Evolutionary conservation across 2,329 filamentous ascomycete species (phyloP).

Genomic region (Penicillium sp.): DNA sequence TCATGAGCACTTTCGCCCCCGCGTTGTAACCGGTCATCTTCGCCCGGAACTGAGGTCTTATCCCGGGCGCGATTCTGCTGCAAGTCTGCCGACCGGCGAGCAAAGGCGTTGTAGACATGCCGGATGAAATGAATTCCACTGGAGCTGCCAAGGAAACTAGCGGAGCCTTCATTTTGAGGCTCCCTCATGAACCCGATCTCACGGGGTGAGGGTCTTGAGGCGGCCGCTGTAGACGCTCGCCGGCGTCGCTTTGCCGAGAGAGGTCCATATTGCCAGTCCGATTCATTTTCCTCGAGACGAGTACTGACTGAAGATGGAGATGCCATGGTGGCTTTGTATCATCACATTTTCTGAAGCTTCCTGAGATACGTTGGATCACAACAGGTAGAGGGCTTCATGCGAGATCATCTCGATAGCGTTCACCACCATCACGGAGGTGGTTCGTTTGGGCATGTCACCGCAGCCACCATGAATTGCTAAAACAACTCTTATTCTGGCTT

Average conservation of each 20-base stretch:
- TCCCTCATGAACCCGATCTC: slow-evolving; percentile 61
- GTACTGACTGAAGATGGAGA: slow-evolving; percentile 26
- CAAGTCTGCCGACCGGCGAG: slow-evolving; percentile 42
- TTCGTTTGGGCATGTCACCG: no score
- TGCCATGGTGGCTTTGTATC: slow-evolving; percentile 16
- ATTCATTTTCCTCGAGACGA: slow-evolving; percentile 23
- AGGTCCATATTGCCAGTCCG: slow-evolving; percentile 29
- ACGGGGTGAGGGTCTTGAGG: slow-evolving; percentile 36
- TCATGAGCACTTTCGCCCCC: slow-evolving; percentile 43
- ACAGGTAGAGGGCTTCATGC: neutral
- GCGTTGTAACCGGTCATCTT: slow-evolving; percentile 57
- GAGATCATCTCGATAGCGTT: neutral
- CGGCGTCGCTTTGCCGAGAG: slow-evolving; percentile 38
- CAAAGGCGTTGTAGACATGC: slow-evolving; percentile 59
- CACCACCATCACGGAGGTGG: no score
- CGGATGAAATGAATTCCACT: slow-evolving; percentile 67
- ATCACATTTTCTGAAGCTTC: slow-evolving; percentile 15
- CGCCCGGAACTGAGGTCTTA: slow-evolving; percentile 60
- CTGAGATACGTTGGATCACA: neutral
- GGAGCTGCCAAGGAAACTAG: slow-evolving; percentile 63
- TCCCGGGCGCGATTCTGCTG: slow-evolving; percentile 38
- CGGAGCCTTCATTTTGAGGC: slow-evolving; percentile 53
- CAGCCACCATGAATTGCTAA: no score
- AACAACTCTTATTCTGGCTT: no score
- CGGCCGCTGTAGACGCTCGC: slow-evolving; percentile 23